Evolutionary conservation across 352 stramenopile genomes (phyloP).

Genomic region (Phytopythium oedochilum): DNA sequence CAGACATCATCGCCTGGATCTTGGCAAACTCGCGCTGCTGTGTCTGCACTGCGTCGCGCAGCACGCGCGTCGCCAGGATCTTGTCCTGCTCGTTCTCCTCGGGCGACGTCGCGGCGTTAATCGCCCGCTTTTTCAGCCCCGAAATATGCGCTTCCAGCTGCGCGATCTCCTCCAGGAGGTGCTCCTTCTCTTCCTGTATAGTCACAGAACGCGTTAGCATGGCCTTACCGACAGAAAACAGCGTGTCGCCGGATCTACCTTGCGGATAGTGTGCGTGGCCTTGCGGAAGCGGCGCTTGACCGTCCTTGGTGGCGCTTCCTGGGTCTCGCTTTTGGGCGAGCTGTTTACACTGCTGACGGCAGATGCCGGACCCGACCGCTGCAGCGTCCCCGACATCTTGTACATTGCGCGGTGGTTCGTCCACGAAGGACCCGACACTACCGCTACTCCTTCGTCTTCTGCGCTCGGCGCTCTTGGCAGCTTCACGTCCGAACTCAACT

Average conservation of each 20-base stretch:
- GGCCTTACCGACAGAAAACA: background rate
- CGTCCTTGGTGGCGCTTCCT: background rate
- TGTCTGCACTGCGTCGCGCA: slow-evolving; percentile 27
- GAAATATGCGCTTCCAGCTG: slow-evolving; percentile 16
- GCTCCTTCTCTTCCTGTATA: slow-evolving; percentile 28
- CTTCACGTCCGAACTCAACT: background rate
- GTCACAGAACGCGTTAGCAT: too few species aligned
- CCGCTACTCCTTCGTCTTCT: background rate
- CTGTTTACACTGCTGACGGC: background rate
- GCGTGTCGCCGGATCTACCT: slow-evolving; percentile 6
- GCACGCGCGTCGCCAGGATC: slow-evolving; percentile 21
- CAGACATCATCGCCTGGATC: slow-evolving; percentile 34
- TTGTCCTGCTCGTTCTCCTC: slow-evolving; percentile 19
- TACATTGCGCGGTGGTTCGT: too few species aligned
- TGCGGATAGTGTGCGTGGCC: slow-evolving; percentile 30
- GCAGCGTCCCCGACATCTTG: background rate
- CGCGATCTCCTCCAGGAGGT: slow-evolving; percentile 16
- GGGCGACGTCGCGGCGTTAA: slow-evolving; percentile 14
- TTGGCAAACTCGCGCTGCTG: slow-evolving; percentile 33
- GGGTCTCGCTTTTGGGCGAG: background rate
- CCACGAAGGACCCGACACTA: background rate
- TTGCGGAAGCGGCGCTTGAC: slow-evolving; percentile 16
- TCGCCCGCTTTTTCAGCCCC: slow-evolving; percentile 18
- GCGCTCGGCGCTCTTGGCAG: background rate
- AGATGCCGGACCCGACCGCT: background rate